Evolutionary conservation across 2,329 filamentous ascomycete genomes (phyloP).

Genomic region (Trichoderma sp.): DNA sequence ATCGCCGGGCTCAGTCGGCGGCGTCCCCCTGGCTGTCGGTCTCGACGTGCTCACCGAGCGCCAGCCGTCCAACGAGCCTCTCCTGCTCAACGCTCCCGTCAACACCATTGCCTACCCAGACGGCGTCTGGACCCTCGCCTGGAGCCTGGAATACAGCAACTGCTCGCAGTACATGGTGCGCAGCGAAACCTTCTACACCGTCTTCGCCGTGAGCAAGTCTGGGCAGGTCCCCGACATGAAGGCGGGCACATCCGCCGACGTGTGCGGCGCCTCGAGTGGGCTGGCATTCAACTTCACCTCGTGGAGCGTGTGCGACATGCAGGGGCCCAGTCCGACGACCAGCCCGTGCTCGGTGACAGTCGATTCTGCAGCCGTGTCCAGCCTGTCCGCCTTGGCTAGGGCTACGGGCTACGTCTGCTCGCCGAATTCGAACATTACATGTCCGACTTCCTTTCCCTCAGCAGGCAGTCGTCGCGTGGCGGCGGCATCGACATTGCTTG

Average conservation of each 20-base stretch:
- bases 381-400: neutral
- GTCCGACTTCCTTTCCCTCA: neutral
- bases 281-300: slow-evolving; percentile 8
- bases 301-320: neutral
- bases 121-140: slow-evolving; percentile 6
- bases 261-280: neutral
- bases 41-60: neutral
- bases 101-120: slow-evolving; percentile 11
- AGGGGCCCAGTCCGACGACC: neutral
- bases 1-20: neutral
- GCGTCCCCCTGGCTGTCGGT: neutral
- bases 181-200: slow-evolving; percentile 7
- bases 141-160: neutral
- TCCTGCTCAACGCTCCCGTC: neutral
- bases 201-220: slow-evolving; percentile 13
- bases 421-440: neutral
- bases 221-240: neutral
- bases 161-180: neutral
- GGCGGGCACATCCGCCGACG: slow-evolving; percentile 3
- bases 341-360: slow-evolving; percentile 3
- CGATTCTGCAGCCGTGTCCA: slow-evolving; percentile 11
- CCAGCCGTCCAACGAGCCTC: neutral
- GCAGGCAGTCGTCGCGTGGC: neutral
- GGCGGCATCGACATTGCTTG: neutral
- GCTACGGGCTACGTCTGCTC: neutral